These are phyloP conservation scores for Corylus heterophylla DNA, from an alignment of 306 rosid genomes.

Conservation along the genomic window DNA sequence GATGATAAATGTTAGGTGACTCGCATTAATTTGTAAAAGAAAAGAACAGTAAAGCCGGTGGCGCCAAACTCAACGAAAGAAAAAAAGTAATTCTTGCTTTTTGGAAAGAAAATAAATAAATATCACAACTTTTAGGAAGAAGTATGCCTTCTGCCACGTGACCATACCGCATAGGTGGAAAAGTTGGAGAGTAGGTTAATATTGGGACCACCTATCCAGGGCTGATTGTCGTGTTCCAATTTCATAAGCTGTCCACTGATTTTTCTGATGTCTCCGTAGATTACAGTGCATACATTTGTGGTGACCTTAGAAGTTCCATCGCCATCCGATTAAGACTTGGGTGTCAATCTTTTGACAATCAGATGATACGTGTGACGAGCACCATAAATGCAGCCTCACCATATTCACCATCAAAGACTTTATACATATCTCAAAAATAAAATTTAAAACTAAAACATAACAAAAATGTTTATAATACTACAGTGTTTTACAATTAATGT, in stretches of 20 bases:
- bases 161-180: background rate
- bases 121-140: background rate
- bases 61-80: no score
- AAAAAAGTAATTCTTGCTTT: background rate
- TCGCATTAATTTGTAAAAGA: no score
- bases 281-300: background rate
- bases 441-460: no score
- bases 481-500: no score
- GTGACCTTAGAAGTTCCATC: background rate
- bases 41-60: no score
- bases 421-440: no score
- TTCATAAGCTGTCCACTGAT: background rate
- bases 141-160: background rate
- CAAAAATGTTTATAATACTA: no score
- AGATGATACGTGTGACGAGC: background rate
- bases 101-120: background rate
- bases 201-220: background rate
- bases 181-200: background rate
- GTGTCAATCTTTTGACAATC: constrained; percentile 1
- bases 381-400: background rate
- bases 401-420: no score
- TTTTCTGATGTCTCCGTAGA: background rate
- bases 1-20: no score
- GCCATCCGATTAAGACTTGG: constrained; percentile 17
- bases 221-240: background rate